Base-by-base conservation (phyloP, 805 yeast species). In the Lipomyces yamadae region DNA sequence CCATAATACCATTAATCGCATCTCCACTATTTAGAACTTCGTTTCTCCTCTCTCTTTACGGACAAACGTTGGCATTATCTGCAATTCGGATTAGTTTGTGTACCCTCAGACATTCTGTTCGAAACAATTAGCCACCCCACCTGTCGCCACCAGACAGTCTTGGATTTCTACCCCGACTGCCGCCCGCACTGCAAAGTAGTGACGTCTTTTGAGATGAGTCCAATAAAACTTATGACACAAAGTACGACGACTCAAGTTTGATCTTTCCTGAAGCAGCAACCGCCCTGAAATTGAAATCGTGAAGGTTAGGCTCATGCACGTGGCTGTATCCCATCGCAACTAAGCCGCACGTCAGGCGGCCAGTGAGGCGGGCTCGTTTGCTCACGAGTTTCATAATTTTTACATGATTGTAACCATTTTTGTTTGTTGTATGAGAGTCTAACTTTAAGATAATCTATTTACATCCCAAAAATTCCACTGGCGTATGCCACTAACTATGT, bases 301-400 rank as follows among this genome's bases (percentile, higher is more conserved):
- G 24, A 24, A 24, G 24, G 24, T 24, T 24, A n/a, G 24, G 1
- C 24, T 24, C 24, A 24, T 24, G 24, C 24, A 24, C 24, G 24
- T 15, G 13, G 48, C 48, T 8, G 1, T 15, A 24, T 18, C 6
- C 7, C 6, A 42, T 18, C 6, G 24, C 6, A 42, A 11, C 18
- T 42, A 18, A 42, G 48, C 48, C 48, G 48, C 48, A 42, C 48
- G 7, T 24, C n/a, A 15, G 48, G 48, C 48, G 48, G 48, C 48
- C 48, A 24, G 24, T 24, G 24, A 24, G 1, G 24, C 24, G 24
- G 24, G 24, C 24, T 24, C 24, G 24, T 24, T 24, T 24, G 1
- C 24, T 24, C 24, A 24, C 24, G 24, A 24, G 24, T 24, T 24
- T 24, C 24, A 24, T 24, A 24, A 24, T 24, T 24, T 24, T 1